Base-by-base conservation (phyloP, 306 rosid species). In the Acacia melanoxylon region DNA sequence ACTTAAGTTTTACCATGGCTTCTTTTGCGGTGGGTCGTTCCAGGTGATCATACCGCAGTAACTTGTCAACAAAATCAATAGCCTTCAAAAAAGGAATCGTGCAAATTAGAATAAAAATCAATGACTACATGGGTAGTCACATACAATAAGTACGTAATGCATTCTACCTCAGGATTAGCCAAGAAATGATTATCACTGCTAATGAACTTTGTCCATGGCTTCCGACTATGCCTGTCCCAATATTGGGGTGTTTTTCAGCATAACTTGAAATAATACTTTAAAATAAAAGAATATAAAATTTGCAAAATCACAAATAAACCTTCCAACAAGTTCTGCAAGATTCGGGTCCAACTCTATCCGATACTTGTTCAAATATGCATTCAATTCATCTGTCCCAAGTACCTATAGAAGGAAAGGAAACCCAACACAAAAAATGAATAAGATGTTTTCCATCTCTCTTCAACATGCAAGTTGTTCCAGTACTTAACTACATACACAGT, bases 1-100 rank as follows among this genome's bases (percentile, higher is more conserved):
- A 59, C 83, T 25, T 20, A 25, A 13, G 74, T 41, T 59, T 86
- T 89, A 94, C 98, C 98, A 94, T 92, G 78, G 97, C 98, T 92
- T 94, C 98, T 85, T 89, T 94, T 54, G 98, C 97, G 49, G 98
- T 92, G 20, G 94, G 98, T 45, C 98, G 91, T 72, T 94, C 98
- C 88, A 91, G 98, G 90, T 94, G 97, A 87, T 94, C 98, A 80
- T 92, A 94, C 4, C 88, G 92, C 31, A 94, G 86, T 70, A 94
- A 85, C 86, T 86, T 94, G 89, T 94, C 98, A 40, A 91, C 90
- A 83, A 94, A 94, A 85, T 94, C 97, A 68, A 94, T 78, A 40
- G 98, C 98, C 98, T 94, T 68, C 35, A 20, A 67, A 76, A 45
- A 44, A 71, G 22, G 10, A 70, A 42, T 7, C 8, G 63, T 3